Percentiles rank a stretch among this genome's conserved stretches.
phyloP scores from a whole-genome alignment of 306 rosid species.

The Castanea crenata region DNA sequence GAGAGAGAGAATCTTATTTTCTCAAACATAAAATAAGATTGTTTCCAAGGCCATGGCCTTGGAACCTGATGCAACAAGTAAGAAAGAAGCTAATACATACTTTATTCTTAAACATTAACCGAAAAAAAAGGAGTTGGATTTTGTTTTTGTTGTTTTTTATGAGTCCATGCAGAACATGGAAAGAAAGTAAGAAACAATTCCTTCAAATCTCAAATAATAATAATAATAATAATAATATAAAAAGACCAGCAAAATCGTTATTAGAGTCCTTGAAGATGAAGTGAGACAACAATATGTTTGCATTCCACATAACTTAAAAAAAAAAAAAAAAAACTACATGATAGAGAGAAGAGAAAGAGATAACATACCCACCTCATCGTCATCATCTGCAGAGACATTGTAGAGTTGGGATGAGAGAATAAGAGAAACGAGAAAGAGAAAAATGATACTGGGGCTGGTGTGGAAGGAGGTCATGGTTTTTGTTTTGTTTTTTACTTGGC shows the following conservation, averaged over 20 bases:
- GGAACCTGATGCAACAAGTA: background rate
- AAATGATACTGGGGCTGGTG: constrained; percentile 18
- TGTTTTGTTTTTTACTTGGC: no score
- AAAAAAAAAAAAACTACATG: background rate
- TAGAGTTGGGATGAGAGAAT: constrained; percentile 22
- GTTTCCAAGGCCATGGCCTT: background rate
- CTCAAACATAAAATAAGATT: background rate
- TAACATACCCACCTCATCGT: constrained; percentile 46
- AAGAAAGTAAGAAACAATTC: background rate
- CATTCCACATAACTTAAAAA: background rate
- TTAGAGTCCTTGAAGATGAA: background rate
- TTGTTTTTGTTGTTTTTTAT: background rate
- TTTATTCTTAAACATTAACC: constrained; percentile 7
- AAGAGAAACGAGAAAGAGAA: constrained; percentile 16
- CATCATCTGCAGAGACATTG: constrained; percentile 27
- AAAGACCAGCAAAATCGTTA: background rate
- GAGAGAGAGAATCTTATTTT: background rate
- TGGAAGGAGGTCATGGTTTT: background rate
- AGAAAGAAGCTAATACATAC: constrained; percentile 19
- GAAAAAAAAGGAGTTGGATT: background rate
- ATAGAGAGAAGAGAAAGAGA: background rate
- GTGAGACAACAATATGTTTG: background rate
- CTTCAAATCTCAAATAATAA: background rate
- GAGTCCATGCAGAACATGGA: background rate
- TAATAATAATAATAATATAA: no score